Evolutionary conservation across 2,329 filamentous ascomycete genomes (phyloP).

Genomic region (Acrocalymma vagum): DNA sequence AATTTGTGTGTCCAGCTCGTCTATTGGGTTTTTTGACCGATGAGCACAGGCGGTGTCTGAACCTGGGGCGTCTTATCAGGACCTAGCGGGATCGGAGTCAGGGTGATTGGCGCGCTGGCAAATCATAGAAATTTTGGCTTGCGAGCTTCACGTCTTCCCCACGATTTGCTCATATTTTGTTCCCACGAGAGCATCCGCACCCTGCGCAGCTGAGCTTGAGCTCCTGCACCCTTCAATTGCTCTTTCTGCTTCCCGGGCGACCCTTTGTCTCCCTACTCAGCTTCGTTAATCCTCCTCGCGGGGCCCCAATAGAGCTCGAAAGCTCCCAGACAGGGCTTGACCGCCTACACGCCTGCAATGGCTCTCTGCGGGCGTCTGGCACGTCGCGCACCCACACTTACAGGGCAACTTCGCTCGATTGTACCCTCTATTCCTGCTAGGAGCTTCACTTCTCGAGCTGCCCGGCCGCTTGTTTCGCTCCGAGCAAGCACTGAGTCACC

Average conservation of each 20-base stretch:
- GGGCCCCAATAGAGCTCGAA: slow-evolving; percentile 37
- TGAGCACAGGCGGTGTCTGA: too few species aligned
- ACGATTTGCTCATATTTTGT: slow-evolving; percentile 36
- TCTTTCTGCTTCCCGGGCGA: slow-evolving; percentile 24
- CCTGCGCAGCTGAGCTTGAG: slow-evolving; percentile 38
- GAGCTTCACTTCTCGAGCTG: slow-evolving; percentile 41
- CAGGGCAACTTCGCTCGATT: slow-evolving; percentile 41
- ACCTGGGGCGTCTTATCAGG: slow-evolving; percentile 41
- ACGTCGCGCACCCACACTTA: slow-evolving; percentile 48
- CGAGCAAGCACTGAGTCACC: slow-evolving; percentile 40
- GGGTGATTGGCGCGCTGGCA: slow-evolving; percentile 32
- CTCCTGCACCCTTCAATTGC: slow-evolving; percentile 42
- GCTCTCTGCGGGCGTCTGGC: slow-evolving; percentile 52
- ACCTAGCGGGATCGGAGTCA: slow-evolving; percentile 38
- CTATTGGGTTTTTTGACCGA: too few species aligned
- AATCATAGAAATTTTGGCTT: slow-evolving; percentile 42
- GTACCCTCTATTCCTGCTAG: slow-evolving; percentile 38
- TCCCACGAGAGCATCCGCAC: slow-evolving; percentile 31
- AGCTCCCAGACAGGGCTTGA: slow-evolving; percentile 40
- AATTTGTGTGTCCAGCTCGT: too few species aligned
- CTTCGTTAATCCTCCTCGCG: too few species aligned
- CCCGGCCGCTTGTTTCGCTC: slow-evolving; percentile 40
- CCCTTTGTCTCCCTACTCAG: slow-evolving; percentile 17
- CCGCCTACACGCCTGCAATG: slow-evolving; percentile 45
- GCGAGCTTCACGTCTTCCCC: slow-evolving; percentile 41